Base-by-base conservation (phyloP, 2,329 filamentous ascomycete species). In the Pseudopyrenochaeta lycopersici region DNA sequence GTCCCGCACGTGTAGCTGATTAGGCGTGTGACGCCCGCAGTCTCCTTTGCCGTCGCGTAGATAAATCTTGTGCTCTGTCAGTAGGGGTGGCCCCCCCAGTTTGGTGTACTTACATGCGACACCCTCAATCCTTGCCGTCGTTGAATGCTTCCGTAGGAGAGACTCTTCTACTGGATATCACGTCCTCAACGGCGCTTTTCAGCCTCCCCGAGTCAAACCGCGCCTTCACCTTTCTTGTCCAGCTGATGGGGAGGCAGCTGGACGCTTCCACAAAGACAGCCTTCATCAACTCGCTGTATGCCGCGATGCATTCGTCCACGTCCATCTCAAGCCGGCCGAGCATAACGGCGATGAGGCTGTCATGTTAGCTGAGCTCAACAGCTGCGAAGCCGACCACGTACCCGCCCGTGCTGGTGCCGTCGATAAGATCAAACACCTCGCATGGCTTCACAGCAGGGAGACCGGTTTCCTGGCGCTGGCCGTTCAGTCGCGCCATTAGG, bases 21-120 rank as follows among this genome's bases (percentile, higher is more conserved):
- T 1, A 81, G 56, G n/a, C 71, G 57, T 11, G 64, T 58, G 7
- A 79, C 64, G 1, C 79, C 81, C 46, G 82, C 82, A 58, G 82
- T 84, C 14, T 56, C 40, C 2, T 35, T 33, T 3, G 21, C 31
- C 1, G 20, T 33, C 7, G 46, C 18, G 40, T 46, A 54, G n/a
- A 54, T 46, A 27, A 54, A 54, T 1, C 46, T 50, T 2, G 14
- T 5, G 7, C 2, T 23, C 9, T 40, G 23, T 40, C 12, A 40
- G 36, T 23, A 40, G 3, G 21, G 14, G 5, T 1, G 9, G 12
- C 5, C 5, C 11, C 36, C 2, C 12, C 12, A 3, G 36, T 23
- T 2, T 39, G 6, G 15, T 7, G 33, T 9, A 49, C 46, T 42
- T 33, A 49, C 46, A 27, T 41, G 18, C 27, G 21, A 35, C 46